Evolutionary conservation across 208 protist species (phyloP).

Genomic region (Acanthamoeba healyi): DNA sequence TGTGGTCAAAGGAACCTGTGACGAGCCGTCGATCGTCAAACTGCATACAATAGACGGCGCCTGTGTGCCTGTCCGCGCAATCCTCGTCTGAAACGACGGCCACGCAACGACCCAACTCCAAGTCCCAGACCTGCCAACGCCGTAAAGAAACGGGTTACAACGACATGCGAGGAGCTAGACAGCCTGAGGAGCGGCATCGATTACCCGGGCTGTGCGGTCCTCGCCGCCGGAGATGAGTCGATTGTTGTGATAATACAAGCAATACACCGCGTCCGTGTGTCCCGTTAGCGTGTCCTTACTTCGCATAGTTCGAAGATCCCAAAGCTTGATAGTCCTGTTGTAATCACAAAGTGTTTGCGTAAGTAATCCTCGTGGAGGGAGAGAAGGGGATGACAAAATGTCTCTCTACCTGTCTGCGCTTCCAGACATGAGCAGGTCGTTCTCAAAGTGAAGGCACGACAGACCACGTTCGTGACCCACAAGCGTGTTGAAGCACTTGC

Average conservation of each 20-base stretch:
- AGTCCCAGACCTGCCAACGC: slow-evolving; percentile 28
- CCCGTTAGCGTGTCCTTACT: slow-evolving; percentile 1
- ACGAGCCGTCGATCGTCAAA: slow-evolving; percentile 45
- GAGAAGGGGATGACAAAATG: neutral
- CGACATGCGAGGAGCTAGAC: neutral
- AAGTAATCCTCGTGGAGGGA: neutral
- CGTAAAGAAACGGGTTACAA: neutral
- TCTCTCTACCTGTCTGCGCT: neutral
- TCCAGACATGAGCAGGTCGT: slow-evolving; percentile 17
- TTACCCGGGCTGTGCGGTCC: slow-evolving; percentile 42
- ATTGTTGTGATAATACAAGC: slow-evolving; percentile 66
- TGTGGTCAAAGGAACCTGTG: slow-evolving; percentile 65
- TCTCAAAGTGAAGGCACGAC: slow-evolving; percentile 52
- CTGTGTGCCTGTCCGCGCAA: slow-evolving; percentile 39
- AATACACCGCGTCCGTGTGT: slow-evolving; percentile 57
- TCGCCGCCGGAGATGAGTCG: slow-evolving; percentile 47
- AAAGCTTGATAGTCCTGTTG: slow-evolving; percentile 49
- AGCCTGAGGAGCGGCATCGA: neutral
- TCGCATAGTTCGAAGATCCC: slow-evolving; percentile 22
- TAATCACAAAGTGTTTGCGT: neutral
- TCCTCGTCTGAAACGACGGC: slow-evolving; percentile 2
- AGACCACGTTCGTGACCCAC: slow-evolving; percentile 47
- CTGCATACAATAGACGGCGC: slow-evolving; percentile 58
- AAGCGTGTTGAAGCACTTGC: slow-evolving; percentile 59
- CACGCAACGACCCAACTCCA: slow-evolving; percentile 28